Evolutionary conservation across 192 early-diverging fungal species (phyloP), one percentile per base, ranked within the genome.

Genomic region (Phlyctochytrium arcticum): DNA sequence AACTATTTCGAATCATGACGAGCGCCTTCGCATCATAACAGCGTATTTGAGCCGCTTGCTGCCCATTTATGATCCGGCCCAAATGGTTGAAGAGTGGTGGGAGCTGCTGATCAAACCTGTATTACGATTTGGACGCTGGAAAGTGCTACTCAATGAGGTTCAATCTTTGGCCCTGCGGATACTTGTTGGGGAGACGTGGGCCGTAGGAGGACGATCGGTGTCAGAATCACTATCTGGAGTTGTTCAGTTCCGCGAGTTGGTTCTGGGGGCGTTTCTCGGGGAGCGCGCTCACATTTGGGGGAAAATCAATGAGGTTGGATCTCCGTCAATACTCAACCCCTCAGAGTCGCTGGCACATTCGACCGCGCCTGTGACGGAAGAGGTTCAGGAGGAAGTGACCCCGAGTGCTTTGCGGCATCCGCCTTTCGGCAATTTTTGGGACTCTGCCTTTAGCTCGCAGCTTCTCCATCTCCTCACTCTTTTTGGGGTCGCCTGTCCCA

Each of bases 51-150:
- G 42, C 42, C 12, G 42, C 17, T 27, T 69, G 7, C 44, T 69
- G 30, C 67, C 67, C n/a, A 50, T 69, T 10, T 62, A 61, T 36
- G 67, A 69, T 9, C 58, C 67, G 5, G 8, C 57, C 5, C 47
- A 51, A 31, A 61, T 69, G 31, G 49, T 55, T 1, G 53, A 32
- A 30, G 59, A 60, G 6, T 69, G 67, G 67, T 69, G 67, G 67
- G 58, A 60, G 36, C 4, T 36, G 9, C n/a, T 69, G 4, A 9
- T 69, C 9, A 49, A 48, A 0, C 50, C 67, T 12, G 58, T 69
- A 7, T 47, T 69, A 32, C 26, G 29, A 7, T 33, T 49, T 15
- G 36, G 44, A 17, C 21, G 49, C 9, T 69, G 50, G 58, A 50
- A 35, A 34, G 58, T 59, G 9, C 29, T 69, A 31, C 24, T 69